Base-by-base conservation (phyloP, 495 filamentous ascomycete genomes). In the Parathielavia hyrcaniae region DNA sequence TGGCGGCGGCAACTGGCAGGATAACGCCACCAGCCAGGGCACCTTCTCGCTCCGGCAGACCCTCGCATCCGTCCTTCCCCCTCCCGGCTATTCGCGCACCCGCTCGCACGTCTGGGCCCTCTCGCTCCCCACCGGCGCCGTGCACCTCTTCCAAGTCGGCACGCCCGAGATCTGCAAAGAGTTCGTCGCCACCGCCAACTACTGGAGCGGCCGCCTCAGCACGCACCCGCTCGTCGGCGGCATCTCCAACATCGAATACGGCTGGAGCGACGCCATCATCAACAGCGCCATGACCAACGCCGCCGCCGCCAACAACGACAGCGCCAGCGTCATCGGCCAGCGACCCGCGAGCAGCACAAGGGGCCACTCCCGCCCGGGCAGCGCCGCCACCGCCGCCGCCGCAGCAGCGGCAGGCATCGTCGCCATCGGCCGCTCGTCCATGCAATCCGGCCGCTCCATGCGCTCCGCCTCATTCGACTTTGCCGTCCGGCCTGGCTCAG, bases 141-240 rank as follows among this genome's bases (percentile, higher is more conserved):
- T 97, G 14, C 95, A 99, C 70, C 80, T 97, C 26, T 99, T 99
- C 79, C 91, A 97, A 69, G 95, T 90, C 59, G 93, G 95, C 44
- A 99, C 93, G 0, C 83, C 88, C 2, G 95, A 97, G 66, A 97
- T 99, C 63, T 86, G 91, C 46, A 85, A 85, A 50, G 93, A 99
- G 64, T 99, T 96, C 59, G 90, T 97, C 50, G 84, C 83, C 36
- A 95, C 89, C 0, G 92, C 90, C 63, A 99, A 99, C 73, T 99
- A 99, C 73, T 99, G 93, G 93, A 89, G 89, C 64, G 91, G 93
- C 2, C 81, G 93, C 44, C 77, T 97, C 10, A 95, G 89, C 65
- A 97, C 96, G 59, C 88, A 96, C 60, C 93, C 93, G 12, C 75
- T 97, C 5, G 81, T 91, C 10, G 93, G 92, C 26, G 92, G 90